Conservation (phyloP, 768 basidiomycete species). For the Rhizopogon salebrosus region DNA sequence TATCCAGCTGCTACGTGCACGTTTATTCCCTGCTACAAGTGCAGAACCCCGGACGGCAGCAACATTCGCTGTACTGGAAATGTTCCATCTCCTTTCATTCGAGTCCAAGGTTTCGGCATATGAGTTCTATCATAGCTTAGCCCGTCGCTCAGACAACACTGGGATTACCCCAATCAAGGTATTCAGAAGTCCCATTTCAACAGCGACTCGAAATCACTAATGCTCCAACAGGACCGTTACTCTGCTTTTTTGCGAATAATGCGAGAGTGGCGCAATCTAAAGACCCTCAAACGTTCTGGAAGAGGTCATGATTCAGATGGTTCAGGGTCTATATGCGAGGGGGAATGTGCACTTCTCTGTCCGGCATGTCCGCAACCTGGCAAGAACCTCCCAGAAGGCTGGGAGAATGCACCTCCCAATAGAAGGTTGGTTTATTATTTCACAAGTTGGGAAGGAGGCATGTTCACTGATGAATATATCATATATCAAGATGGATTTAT, state of each 20-base stretch:
- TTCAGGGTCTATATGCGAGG: neutral
- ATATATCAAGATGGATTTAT: slow-evolving; percentile 28
- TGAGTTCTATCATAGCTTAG: slow-evolving; percentile 27
- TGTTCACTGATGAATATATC: neutral
- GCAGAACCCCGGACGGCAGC: slow-evolving; percentile 22
- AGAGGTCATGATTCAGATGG: slow-evolving; percentile 4
- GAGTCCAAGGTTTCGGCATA: slow-evolving; percentile 27
- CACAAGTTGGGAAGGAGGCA: neutral
- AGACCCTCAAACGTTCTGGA: slow-evolving; percentile 10
- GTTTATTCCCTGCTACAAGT: slow-evolving; percentile 27
- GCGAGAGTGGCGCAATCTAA: slow-evolving; percentile 7
- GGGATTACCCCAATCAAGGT: slow-evolving; percentile 13
- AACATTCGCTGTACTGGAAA: slow-evolving; percentile 24
- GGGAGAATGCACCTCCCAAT: neutral
- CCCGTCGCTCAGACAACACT: slow-evolving; percentile 26
- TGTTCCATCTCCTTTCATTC: slow-evolving; percentile 28
- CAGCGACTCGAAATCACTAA: too few species aligned
- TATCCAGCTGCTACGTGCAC: slow-evolving; percentile 27
- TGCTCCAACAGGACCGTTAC: slow-evolving; percentile 11
- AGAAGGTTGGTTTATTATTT: neutral
- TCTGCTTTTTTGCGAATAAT: slow-evolving; percentile 6
- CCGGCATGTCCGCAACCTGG: slow-evolving; percentile 12
- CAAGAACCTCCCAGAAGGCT: slow-evolving; percentile 3
- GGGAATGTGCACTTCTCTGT: slow-evolving; percentile 6
- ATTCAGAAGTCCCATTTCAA: too few species aligned